These are phyloP conservation scores for Talaromyces wortmannii DNA, from an alignment of 495 filamentous ascomycete species.

Conservation along the genomic window DNA sequence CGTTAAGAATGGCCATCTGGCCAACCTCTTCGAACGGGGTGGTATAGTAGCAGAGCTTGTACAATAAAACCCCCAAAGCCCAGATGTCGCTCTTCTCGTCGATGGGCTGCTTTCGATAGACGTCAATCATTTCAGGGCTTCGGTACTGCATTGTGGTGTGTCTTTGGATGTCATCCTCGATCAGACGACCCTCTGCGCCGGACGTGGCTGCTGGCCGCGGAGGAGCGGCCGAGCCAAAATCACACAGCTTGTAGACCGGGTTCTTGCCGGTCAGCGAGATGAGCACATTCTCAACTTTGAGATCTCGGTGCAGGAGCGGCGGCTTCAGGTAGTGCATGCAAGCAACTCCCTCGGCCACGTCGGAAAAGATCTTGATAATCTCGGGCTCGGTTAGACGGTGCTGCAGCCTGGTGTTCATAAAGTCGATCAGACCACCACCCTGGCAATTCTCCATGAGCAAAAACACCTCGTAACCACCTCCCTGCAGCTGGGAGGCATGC, in stretches of 20 bases:
- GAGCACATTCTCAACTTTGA: constrained; percentile 97
- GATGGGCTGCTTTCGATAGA: constrained; percentile 92
- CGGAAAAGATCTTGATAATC: constrained; percentile 92
- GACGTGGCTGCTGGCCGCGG: constrained; percentile 80
- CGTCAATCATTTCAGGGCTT: constrained; percentile 98
- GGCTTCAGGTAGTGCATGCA: constrained; percentile 99
- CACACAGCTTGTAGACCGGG: constrained; percentile 85
- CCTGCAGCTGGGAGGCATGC: constrained; percentile 87
- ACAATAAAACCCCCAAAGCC: constrained; percentile 91
- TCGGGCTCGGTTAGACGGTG: constrained; percentile 96
- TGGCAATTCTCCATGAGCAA: constrained; percentile 89
- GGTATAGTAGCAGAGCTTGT: constrained; percentile 99
- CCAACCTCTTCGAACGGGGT: constrained; percentile 97
- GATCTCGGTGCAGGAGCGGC: constrained; percentile 83
- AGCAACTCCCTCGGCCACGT: constrained; percentile 91
- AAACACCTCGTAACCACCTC: constrained; percentile 95
- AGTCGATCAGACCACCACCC: constrained; percentile 92
- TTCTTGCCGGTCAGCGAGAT: constrained; percentile 60
- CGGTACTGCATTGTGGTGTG: constrained; percentile 97
- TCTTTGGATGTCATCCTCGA: constrained; percentile 95
- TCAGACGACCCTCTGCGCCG: constrained; percentile 75
- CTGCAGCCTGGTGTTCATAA: constrained; percentile 98
- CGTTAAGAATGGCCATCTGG: constrained; percentile 96
- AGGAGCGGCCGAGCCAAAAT: constrained; percentile 89
- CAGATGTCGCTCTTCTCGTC: constrained; percentile 99